A percentile compares a stretch with the other conserved stretches of the same genome.
Evolutionary conservation across 2,329 filamentous ascomycete species (phyloP).

Genomic region (Colletotrichum melonis): DNA sequence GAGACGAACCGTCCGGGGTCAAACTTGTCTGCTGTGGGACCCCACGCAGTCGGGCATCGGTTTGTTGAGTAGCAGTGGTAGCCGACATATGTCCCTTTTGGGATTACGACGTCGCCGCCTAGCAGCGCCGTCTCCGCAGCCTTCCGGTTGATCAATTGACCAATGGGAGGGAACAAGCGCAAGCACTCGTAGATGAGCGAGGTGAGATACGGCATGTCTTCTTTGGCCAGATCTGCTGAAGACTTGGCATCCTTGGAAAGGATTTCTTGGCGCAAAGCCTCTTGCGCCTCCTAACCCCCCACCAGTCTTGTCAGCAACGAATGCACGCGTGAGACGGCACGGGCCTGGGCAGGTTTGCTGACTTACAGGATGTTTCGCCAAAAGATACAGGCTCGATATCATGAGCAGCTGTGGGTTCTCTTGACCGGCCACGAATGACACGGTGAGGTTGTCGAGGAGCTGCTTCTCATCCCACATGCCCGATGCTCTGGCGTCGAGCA

Average conservation of each 20-base stretch:
- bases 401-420: slow-evolving; percentile 54
- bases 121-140: slow-evolving; percentile 40
- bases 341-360: neutral
- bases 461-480: slow-evolving; percentile 46
- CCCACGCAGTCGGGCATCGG: slow-evolving; percentile 45
- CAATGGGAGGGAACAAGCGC: slow-evolving; percentile 60
- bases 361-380: slow-evolving; percentile 46
- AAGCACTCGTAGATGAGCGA: slow-evolving; percentile 58
- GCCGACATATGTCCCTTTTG: slow-evolving; percentile 51
- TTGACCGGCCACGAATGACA: slow-evolving; percentile 53
- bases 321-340: neutral
- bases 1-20: slow-evolving; percentile 44
- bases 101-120: slow-evolving; percentile 46
- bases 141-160: slow-evolving; percentile 59
- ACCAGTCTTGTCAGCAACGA: slow-evolving; percentile 13
- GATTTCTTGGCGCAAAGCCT: slow-evolving; percentile 46
- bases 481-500: slow-evolving; percentile 38
- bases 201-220: slow-evolving; percentile 53
- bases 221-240: slow-evolving; percentile 39
- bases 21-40: slow-evolving; percentile 49
- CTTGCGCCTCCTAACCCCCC: slow-evolving; percentile 42
- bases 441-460: slow-evolving; percentile 52
- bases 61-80: slow-evolving; percentile 55
- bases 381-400: slow-evolving; percentile 48
- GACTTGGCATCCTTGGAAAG: slow-evolving; percentile 14